These are phyloP conservation scores for Magnaporthiopsis incrustans DNA, from an alignment of 2,329 filamentous ascomycete genomes.

Conservation along the genomic window DNA sequence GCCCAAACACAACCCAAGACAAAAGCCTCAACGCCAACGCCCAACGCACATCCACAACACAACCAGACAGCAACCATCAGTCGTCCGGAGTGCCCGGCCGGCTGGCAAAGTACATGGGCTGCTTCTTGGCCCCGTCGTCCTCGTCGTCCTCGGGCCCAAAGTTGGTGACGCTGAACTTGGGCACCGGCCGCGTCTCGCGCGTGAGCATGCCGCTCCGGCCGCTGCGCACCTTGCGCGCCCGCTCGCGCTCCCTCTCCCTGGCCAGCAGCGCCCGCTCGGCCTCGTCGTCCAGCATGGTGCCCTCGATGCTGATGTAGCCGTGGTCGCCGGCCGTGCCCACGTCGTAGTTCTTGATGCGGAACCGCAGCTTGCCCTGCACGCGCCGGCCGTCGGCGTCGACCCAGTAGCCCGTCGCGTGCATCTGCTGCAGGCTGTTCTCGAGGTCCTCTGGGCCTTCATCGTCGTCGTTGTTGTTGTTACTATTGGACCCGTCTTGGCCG, in stretches of 20 bases:
- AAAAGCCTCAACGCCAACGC: neutral
- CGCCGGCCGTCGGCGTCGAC: conserved; percentile 61
- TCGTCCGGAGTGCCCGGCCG: conserved; percentile 22
- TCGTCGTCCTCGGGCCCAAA: conserved; percentile 40
- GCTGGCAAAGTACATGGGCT: conserved; percentile 26
- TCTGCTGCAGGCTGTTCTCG: conserved; percentile 21
- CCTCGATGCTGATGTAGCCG: conserved; percentile 78
- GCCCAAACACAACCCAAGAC: neutral
- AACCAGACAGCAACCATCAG: neutral
- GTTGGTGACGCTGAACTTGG: conserved; percentile 50
- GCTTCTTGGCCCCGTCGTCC: conserved; percentile 27
- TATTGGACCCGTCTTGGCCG: conserved; percentile 7
- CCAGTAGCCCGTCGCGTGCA: conserved; percentile 63
- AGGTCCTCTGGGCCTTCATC: conserved; percentile 18
- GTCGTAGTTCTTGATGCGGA: conserved; percentile 80
- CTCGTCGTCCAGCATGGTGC: conserved; percentile 67
- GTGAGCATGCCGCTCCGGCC: conserved; percentile 21
- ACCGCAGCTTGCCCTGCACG: conserved; percentile 63
- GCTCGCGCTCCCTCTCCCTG: conserved; percentile 38
- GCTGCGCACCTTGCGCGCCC: conserved; percentile 29
- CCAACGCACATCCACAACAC: neutral
- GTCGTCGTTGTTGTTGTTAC: conserved; percentile 9
- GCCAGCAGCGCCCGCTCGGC: conserved; percentile 55
- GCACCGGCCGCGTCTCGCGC: conserved; percentile 28
- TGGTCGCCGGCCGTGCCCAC: conserved; percentile 66